Evolutionary conservation across 805 yeast species (phyloP).

Genomic region (Hanseniaspora valbyensis): DNA sequence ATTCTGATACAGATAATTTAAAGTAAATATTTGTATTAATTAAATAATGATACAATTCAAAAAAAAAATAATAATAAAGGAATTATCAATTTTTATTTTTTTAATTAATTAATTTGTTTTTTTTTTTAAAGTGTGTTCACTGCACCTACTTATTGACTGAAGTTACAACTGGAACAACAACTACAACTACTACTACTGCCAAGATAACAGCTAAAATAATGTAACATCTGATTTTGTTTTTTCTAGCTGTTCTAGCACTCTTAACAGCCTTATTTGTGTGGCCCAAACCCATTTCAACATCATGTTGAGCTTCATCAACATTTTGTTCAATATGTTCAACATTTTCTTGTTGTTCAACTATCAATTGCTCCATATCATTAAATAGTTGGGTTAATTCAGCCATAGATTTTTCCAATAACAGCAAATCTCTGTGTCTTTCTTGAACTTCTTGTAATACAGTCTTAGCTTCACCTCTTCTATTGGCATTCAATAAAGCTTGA

Average conservation of each 20-base stretch:
- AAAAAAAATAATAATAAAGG: too few species aligned
- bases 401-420: constrained; percentile 89
- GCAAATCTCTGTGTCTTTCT: constrained; percentile 86
- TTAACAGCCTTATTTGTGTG: constrained; percentile 85
- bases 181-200: constrained; percentile 53
- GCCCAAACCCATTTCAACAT: constrained; percentile 87
- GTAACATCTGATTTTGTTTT: constrained; percentile 77
- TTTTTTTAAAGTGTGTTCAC: too few species aligned
- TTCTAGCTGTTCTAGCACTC: constrained; percentile 81
- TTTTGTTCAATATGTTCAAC: constrained; percentile 74
- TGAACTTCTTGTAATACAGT: constrained; percentile 93
- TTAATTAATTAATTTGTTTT: too few species aligned
- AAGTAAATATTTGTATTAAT: too few species aligned
- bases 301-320: constrained; percentile 72
- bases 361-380: constrained; percentile 92
- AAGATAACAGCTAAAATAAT: constrained; percentile 50
- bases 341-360: constrained; percentile 86
- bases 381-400: constrained; percentile 89
- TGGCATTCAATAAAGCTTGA: constrained; percentile 77
- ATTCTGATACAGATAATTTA: too few species aligned
- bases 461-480: constrained; percentile 89
- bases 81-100: too few species aligned
- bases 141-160: constrained; percentile 16
- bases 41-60: too few species aligned
- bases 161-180: constrained; percentile 42